These are phyloP conservation scores for Cetraspora pellucida DNA, from an alignment of 192 early-diverging fungal species.

Conservation along the genomic window DNA sequence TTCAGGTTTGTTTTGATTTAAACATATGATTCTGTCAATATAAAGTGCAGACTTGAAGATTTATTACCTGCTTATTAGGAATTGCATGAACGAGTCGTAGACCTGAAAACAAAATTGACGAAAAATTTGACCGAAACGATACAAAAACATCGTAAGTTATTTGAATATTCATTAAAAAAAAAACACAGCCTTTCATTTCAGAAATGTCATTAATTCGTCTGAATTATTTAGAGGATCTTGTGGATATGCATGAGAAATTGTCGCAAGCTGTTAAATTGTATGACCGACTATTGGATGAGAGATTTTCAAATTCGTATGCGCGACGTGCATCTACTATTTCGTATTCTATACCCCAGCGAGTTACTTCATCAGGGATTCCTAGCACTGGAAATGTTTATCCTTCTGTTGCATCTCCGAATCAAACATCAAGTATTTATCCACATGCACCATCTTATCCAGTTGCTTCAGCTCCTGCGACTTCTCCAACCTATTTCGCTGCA, in stretches of 20 bases:
- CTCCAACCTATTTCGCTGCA: conserved; percentile 13
- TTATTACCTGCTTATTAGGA: conserved; percentile 32
- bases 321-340: conserved; percentile 1
- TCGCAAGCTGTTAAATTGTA: conserved; percentile 81
- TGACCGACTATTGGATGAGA: conserved; percentile 83
- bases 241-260: conserved; percentile 83
- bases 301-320: conserved; percentile 48
- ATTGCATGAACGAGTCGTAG: conserved; percentile 84
- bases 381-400: conserved; percentile 7
- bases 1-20: conserved; percentile 55
- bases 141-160: conserved; percentile 69
- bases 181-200: not conserved
- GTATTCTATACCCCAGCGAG: not conserved
- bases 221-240: conserved; percentile 53
- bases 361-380: not conserved
- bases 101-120: conserved; percentile 83
- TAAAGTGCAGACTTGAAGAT: conserved; percentile 11
- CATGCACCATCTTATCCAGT: conserved; percentile 21
- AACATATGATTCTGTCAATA: not conserved
- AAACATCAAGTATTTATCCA: conserved; percentile 8
- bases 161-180: not conserved
- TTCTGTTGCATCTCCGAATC: not conserved
- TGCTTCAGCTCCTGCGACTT: conserved; percentile 29
- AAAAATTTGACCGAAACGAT: conserved; percentile 72
- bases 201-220: not conserved